Conservation (phyloP, 495 filamentous ascomycete species). For the Penicillium egyptiacum region DNA sequence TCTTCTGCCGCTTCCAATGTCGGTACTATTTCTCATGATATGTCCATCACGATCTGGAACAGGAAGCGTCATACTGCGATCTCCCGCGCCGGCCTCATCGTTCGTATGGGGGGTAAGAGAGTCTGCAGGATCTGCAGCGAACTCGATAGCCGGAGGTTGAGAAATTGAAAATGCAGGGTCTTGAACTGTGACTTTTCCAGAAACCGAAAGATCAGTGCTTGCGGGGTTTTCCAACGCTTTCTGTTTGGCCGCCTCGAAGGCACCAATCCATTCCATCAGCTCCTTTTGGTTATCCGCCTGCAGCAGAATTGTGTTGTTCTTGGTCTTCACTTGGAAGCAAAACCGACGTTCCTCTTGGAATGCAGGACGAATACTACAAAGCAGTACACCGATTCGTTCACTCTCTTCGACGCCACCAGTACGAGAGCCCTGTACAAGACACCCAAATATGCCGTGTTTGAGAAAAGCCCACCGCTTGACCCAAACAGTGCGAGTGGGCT, state of each 20-base stretch:
- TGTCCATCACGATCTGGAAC: slow-evolving; percentile 62
- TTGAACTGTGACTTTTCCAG: slow-evolving; percentile 52
- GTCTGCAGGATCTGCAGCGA: slow-evolving; percentile 74
- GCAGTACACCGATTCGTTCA: slow-evolving; percentile 90
- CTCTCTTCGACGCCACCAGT: slow-evolving; percentile 90
- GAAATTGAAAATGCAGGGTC: slow-evolving; percentile 94
- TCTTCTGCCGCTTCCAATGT: slow-evolving; percentile 54
- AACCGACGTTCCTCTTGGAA: slow-evolving; percentile 92
- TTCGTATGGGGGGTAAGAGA: slow-evolving; percentile 58
- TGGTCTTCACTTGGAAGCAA: slow-evolving; percentile 98
- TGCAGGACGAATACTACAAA: slow-evolving; percentile 88
- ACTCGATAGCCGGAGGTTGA: slow-evolving; percentile 82
- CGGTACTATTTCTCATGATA: slow-evolving; percentile 66
- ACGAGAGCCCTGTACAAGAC: slow-evolving; percentile 82
- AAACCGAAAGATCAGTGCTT: slow-evolving; percentile 59
- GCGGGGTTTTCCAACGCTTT: slow-evolving; percentile 79
- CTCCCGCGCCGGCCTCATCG: slow-evolving; percentile 54
- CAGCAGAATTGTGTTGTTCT: slow-evolving; percentile 82
- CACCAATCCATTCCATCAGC: slow-evolving; percentile 85
- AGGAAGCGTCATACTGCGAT: slow-evolving; percentile 65
- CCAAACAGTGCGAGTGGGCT: slow-evolving; percentile 85
- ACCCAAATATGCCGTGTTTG: slow-evolving; percentile 93
- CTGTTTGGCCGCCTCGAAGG: slow-evolving; percentile 90
- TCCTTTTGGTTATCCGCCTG: slow-evolving; percentile 92
- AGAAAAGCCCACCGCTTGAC: slow-evolving; percentile 92